Percentiles rank a stretch among this genome's conserved stretches.
These are phyloP conservation scores for Arachis hypogaea DNA, from an alignment of 306 rosid species.

Conservation along the genomic window DNA sequence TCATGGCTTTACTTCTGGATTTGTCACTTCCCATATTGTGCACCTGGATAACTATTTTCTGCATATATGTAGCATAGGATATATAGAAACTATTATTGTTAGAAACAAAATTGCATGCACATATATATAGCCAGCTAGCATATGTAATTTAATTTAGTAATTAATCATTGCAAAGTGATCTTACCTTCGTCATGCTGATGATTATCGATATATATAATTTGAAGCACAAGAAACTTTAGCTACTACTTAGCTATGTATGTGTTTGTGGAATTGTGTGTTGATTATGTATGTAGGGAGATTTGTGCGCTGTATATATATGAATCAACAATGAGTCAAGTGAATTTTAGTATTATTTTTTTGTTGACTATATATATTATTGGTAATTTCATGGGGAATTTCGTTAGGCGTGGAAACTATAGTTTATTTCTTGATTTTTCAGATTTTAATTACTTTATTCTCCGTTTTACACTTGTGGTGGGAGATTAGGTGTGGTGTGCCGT, in stretches of 20 bases:
- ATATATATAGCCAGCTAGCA: neutral
- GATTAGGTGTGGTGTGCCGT: neutral
- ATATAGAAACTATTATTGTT: neutral
- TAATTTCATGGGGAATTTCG: neutral
- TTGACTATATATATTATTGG: neutral
- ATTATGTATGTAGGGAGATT: neutral
- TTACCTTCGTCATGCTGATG: constrained; percentile 21
- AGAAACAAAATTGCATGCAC: neutral
- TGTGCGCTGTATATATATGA: no score
- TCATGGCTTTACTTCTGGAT: constrained; percentile 43
- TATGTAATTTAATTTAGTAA: neutral
- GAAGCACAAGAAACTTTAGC: neutral
- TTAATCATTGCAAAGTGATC: neutral
- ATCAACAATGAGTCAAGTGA: no score
- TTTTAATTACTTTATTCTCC: neutral
- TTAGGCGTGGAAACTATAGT: neutral
- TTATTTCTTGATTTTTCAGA: neutral
- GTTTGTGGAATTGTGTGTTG: no score
- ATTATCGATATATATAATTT: neutral
- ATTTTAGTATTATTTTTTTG: neutral
- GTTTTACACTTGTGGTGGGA: constrained; percentile 26
- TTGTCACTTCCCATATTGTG: constrained; percentile 26
- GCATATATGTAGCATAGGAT: neutral
- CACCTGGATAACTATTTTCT: constrained; percentile 42
- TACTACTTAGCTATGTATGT: no score